Percentiles rank a stretch among this genome's conserved stretches.
These are phyloP conservation scores for Cyberlindnera mississippiensis DNA, from an alignment of 805 yeast species.

Conservation along the genomic window DNA sequence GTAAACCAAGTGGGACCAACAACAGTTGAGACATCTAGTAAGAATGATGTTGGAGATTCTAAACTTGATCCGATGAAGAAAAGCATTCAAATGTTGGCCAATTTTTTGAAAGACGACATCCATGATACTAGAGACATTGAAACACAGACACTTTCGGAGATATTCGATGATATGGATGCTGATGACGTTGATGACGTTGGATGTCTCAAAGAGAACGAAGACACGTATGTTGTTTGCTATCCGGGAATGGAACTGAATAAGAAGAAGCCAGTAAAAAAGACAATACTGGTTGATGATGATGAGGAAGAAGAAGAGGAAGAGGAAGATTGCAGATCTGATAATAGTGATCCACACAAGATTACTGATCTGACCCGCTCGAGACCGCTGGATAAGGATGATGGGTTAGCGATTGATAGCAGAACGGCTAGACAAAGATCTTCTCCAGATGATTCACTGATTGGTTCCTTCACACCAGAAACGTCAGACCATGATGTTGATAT, in stretches of 20 bases:
- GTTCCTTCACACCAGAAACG: no score
- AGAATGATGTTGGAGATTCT: neutral
- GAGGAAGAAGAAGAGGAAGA: conserved; percentile 18
- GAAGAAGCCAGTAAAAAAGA: conserved; percentile 22
- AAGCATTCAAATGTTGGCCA: conserved; percentile 52
- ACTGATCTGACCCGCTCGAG: no score
- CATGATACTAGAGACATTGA: conserved; percentile 60
- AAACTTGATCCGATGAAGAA: conserved; percentile 33
- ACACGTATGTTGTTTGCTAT: conserved; percentile 30
- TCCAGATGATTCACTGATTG: no score
- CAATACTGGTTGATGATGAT: conserved; percentile 25
- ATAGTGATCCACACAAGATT: no score
- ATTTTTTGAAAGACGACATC: conserved; percentile 65
- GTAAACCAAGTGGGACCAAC: conserved; percentile 47
- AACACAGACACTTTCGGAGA: conserved; percentile 47
- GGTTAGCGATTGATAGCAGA: no score
- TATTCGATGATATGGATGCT: conserved; percentile 28
- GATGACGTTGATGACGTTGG: conserved; percentile 23
- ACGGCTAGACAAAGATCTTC: no score
- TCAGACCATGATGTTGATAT: no score
- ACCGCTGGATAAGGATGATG: no score
- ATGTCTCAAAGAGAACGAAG: conserved; percentile 4
- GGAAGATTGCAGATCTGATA: no score
- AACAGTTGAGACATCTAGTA: conserved; percentile 26
- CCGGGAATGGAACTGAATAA: conserved; percentile 34